These are phyloP conservation scores for Meyerozyma elateridarum DNA, from an alignment of 1,139 yeast species.

Conservation along the genomic window DNA sequence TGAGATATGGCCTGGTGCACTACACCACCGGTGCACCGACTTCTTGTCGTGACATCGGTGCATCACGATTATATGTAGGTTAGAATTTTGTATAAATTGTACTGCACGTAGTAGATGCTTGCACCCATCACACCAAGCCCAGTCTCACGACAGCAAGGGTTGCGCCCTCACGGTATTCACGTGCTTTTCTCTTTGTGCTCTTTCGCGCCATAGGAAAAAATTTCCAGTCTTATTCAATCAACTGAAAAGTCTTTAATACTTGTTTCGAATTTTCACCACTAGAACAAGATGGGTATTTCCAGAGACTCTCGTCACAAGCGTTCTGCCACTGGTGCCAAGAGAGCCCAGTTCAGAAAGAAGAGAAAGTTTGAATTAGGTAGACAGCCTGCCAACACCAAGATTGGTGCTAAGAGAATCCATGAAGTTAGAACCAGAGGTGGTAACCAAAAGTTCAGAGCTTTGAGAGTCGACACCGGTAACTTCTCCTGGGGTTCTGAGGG, in stretches of 20 bases:
- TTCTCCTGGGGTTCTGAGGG: conserved; percentile 99
- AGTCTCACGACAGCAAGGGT: too few relatives aligned
- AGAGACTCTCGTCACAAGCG: conserved; percentile 99
- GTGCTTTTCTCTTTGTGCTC: conserved; percentile 1
- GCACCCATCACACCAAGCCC: too few relatives aligned
- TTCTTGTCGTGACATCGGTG: too few relatives aligned
- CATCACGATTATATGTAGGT: too few relatives aligned
- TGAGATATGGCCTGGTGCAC: not conserved
- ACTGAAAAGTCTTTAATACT: not conserved
- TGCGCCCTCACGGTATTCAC: not conserved
- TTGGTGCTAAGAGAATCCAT: conserved; percentile 98
- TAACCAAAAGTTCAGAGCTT: conserved; percentile 99
- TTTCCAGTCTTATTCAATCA: conserved; percentile 4
- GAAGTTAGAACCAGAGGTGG: conserved; percentile 99
- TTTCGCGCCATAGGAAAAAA: conserved; percentile 4
- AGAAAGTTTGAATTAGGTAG: conserved; percentile 99
- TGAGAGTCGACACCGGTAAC: conserved; percentile 99
- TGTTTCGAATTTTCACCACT: conserved; percentile 24
- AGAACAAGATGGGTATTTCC: conserved; percentile 90
- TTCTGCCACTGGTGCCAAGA: conserved; percentile 99
- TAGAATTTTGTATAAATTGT: too few relatives aligned
- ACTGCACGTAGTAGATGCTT: too few relatives aligned
- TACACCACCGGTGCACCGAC: not conserved
- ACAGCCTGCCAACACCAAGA: conserved; percentile 99
- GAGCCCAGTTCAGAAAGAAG: conserved; percentile 99